Base-by-base conservation (phyloP, 441 rosid species). In the Mallotus japonicus region DNA sequence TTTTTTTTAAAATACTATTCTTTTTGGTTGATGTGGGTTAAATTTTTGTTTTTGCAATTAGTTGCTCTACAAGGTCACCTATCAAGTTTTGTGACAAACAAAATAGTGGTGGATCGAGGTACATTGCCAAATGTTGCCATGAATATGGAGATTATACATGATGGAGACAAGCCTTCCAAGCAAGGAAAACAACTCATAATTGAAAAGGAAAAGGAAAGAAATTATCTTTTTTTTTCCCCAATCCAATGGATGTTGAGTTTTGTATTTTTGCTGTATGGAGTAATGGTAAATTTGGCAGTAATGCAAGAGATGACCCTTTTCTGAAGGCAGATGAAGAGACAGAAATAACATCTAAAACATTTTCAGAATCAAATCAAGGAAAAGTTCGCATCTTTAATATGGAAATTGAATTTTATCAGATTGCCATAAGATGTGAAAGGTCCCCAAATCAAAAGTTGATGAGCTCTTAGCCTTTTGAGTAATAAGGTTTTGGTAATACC, bases 91-190 rank as follows among this genome's bases (percentile, higher is more conserved):
- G 2, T 11, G 62, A 63, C 59, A 28, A 34, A 44, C 37, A 60
- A 54, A 64, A 56, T 59, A 64, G 3, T 46, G 60, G 54, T 13
- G 10, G 17, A 44, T 47, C 37, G 22, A 50, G 44, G 50, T 57
- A 70, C 74, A 46, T 24, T 53, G 74, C 78, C 76, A 72, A 77
- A 68, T 34, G 72, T 62, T 79, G 55, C 69, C 74, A 55, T 57
- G 67, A 61, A 72, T 67, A 6, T 16, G 28, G 28, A 24, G 28
- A 42, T 57, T 59, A 17, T 24, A 2, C 28, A 40, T 47, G 69
- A 73, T 58, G 34, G 59, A 11, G 71, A 71, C 71, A 24, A 44
- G 59, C 71, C 51, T 65, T 46, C 62, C 32, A 56, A 62, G 34
- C 32, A 22, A 75, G 73, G 70, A 24, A 12, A 67, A 76, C 63